Evolutionary conservation across 805 yeast genomes (phyloP), one percentile per base, ranked within the genome.

Genomic region (Candida broadrunensis): DNA sequence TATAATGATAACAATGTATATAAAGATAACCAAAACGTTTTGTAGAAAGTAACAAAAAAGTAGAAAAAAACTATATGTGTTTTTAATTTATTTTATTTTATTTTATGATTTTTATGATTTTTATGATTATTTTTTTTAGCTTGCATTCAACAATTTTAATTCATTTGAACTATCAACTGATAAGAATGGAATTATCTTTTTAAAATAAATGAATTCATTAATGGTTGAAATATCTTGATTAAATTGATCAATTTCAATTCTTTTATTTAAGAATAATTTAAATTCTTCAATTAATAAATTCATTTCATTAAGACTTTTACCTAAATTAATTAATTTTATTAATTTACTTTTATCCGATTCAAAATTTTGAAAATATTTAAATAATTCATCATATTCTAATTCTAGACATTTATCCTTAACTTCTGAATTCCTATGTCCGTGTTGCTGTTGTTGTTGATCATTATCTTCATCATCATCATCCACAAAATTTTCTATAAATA

Each of bases 301-400:
- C 73, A 81, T 75, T 48, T 79, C 85, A 49, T 72, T 75, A 38
- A 80, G 50, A 7, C 77, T 63, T 40, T 71, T 70, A 9, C 81
- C 83, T 25, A 75, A 50, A 32, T 56, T 59, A 11, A 56, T 45
- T 47, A 54, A 49, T 33, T 61, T 60, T n/a, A 48, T 40, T 12
- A 31, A n/a, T 15, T 29, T n/a, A 29, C 18, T 14, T 8, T 11
- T 29, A 15, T 29, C 32, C 5, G 17, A 4, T 5, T 7, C 12
- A 5, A 5, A 25, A 14, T 14, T 6, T n/a, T n/a, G 15, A 26
- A 35, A 15, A 18, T 29, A 13, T 14, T 26, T 20, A 29, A 35
- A 17, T 33, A 34, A 26, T 17, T 35, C n/a, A 32, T 36, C 19
- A 41, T 33, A 12, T 32, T 29, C 32, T 15, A 14, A 15, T 29